Percentiles rank a stretch among this genome's conserved stretches.
Conservation (phyloP, 768 basidiomycete genomes). For the Phanerochaete carnosa region DNA sequence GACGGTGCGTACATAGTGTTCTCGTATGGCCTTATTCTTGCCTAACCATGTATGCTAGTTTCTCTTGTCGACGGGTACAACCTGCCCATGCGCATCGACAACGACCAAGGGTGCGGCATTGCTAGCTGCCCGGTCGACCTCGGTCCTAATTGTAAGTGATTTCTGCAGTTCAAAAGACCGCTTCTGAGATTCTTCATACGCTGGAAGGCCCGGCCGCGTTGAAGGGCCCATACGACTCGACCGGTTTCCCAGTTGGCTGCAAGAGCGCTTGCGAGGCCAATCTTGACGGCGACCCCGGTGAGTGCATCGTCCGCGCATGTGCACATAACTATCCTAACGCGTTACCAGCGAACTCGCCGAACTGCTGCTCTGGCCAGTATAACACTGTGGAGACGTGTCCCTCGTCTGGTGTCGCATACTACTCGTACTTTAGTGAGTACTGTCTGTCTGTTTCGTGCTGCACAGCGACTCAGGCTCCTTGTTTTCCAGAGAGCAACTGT, state of each 20-base stretch:
- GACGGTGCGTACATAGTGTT: slow-evolving; percentile 10
- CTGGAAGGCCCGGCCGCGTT: slow-evolving; percentile 18
- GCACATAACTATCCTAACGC: background rate
- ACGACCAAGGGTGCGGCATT: slow-evolving; percentile 50
- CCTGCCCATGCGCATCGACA: slow-evolving; percentile 55
- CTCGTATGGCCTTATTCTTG: background rate
- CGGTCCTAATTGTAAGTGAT: slow-evolving; percentile 46
- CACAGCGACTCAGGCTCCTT: background rate
- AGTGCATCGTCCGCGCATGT: background rate
- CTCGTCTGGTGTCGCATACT: slow-evolving; percentile 25
- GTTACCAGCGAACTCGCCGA: slow-evolving; percentile 13
- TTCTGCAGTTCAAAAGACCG: background rate
- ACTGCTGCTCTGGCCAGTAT: slow-evolving; percentile 32
- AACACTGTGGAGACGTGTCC: slow-evolving; percentile 29
- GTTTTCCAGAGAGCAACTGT: slow-evolving; percentile 18
- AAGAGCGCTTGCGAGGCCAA: slow-evolving; percentile 28
- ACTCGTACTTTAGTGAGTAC: slow-evolving; percentile 23
- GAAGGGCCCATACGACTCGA: slow-evolving; percentile 26
- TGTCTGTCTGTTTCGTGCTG: background rate
- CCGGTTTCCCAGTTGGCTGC: slow-evolving; percentile 28
- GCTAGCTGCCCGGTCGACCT: slow-evolving; percentile 64
- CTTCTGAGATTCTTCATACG: background rate
- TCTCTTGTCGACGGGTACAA: slow-evolving; percentile 38
- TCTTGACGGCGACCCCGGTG: slow-evolving; percentile 22
- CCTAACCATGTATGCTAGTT: slow-evolving; percentile 10